These are phyloP conservation scores for Sclerotinia minor DNA, from an alignment of 2,329 filamentous ascomycete species.

Conservation along the genomic window DNA sequence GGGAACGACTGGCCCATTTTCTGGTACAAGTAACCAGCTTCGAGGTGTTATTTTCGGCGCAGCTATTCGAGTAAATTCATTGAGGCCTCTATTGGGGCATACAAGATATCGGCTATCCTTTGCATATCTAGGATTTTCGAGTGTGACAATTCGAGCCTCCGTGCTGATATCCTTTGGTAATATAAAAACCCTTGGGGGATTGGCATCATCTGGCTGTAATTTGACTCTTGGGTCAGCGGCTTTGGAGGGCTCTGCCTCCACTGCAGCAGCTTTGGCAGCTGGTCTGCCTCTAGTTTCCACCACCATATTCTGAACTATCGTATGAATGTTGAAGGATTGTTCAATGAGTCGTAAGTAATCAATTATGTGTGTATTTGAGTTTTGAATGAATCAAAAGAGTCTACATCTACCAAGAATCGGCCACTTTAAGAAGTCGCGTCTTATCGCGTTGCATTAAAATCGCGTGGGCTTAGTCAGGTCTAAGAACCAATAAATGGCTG, in stretches of 20 bases:
- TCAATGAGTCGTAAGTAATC: not conserved
- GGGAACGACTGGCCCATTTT: conserved; percentile 23
- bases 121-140: conserved; percentile 59
- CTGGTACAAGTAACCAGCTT: conserved; percentile 58
- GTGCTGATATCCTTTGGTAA: conserved; percentile 56
- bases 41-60: conserved; percentile 55
- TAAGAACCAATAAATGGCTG: not conserved
- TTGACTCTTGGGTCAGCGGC: conserved; percentile 38
- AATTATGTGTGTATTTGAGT: not conserved
- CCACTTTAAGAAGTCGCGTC: conserved; percentile 19
- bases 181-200: conserved; percentile 59
- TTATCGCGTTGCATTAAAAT: not conserved
- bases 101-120: conserved; percentile 60
- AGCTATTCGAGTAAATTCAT: conserved; percentile 62
- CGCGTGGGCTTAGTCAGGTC: conserved; percentile 14
- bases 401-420: not conserved
- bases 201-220: conserved; percentile 41
- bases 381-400: not conserved
- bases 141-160: conserved; percentile 58
- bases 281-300: conserved; percentile 39
- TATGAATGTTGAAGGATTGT: not conserved
- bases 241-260: conserved; percentile 32
- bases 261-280: conserved; percentile 32
- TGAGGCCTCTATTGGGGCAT: conserved; percentile 61
- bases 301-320: conserved; percentile 21